Base-by-base conservation (phyloP, 306 rosid species). In the Cajanus cajan region DNA sequence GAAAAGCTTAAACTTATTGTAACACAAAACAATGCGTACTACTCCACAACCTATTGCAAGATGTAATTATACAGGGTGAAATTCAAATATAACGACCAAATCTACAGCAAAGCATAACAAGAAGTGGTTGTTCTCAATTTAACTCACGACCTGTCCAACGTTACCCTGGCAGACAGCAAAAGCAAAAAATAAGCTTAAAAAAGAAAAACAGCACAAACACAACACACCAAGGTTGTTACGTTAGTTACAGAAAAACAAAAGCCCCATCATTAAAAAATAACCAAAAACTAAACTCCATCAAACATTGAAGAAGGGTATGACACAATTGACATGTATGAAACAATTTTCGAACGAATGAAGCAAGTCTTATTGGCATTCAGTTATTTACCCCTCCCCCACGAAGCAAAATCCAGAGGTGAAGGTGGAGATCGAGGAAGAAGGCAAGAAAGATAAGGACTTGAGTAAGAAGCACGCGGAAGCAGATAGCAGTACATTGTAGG, bases 81-180 rank as follows among this genome's bases (percentile, higher is more conserved):
- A 82, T 69, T 83, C 79, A 77, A 57, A 54, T 50, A 41, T 33
- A 37, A 15, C 10, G 9, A 64, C 34, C 79, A 75, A 82, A 83
- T 74, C 62, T 66, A 80, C 9, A 52, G 64, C 39, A 54, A 61
- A 65, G 51, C 48, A 6, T 24, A 76, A 77, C 73, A 82, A 55
- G 54, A 71, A 78, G 84, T 37, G 25, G 79, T 81, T 75, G 80
- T 45, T 71, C 50, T 85, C 70, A 61, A 25, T 31, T 33, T 28
- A 28, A 76, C 19, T 86, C 81, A 74, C 83, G 65, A 79, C 74
- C 89, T 79, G 63, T 80, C 74, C 74, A 44, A 66, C 64, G 74
- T n/a, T 47, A 77, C 64, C 83, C 85, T 88, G 74, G 79, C 79
- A 79, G 70, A 78, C 10, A 84, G 40, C 81, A 85, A 4, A 59